These are phyloP conservation scores for Penicilliopsis zonata DNA, from an alignment of 495 filamentous ascomycete genomes.

Conservation along the genomic window DNA sequence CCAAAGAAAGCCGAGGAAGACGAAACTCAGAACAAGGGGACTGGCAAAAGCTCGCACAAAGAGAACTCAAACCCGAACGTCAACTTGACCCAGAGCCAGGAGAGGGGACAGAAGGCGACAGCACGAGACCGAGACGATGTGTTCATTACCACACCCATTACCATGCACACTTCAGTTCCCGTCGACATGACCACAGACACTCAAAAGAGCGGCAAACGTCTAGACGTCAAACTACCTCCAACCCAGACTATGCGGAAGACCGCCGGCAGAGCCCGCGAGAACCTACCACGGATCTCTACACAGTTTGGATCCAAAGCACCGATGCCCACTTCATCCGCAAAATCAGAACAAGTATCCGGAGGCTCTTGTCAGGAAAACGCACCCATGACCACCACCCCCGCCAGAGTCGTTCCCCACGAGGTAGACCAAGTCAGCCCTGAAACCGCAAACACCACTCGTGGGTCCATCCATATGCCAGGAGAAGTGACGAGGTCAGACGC, in stretches of 20 bases:
- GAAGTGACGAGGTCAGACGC: slow-evolving; percentile 16
- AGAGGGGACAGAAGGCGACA: slow-evolving; percentile 9
- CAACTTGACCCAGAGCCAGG: slow-evolving; percentile 5
- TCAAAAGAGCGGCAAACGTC: too few species aligned
- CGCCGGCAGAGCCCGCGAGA: slow-evolving; percentile 7
- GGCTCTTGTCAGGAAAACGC: too few species aligned
- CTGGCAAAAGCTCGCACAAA: slow-evolving; percentile 13
- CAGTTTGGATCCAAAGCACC: slow-evolving; percentile 20
- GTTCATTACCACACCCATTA: slow-evolving; percentile 40
- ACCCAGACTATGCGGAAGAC: background rate
- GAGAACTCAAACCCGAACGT: slow-evolving; percentile 12
- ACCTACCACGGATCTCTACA: slow-evolving; percentile 18
- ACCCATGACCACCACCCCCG: slow-evolving; percentile 5
- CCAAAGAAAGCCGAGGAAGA: background rate
- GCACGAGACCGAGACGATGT: slow-evolving; percentile 26
- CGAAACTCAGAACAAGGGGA: too few species aligned
- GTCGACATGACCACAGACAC: too few species aligned
- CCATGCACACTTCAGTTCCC: slow-evolving; percentile 30
- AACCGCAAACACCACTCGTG: slow-evolving; percentile 20
- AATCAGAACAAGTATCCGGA: too few species aligned
- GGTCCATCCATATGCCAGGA: slow-evolving; percentile 30
- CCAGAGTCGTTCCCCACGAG: too few species aligned
- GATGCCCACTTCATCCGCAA: slow-evolving; percentile 13
- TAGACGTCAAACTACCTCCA: too few species aligned
- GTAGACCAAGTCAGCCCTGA: slow-evolving; percentile 6